Conservation (phyloP, 768 basidiomycete species). For the Naematelia aurantialba region DNA sequence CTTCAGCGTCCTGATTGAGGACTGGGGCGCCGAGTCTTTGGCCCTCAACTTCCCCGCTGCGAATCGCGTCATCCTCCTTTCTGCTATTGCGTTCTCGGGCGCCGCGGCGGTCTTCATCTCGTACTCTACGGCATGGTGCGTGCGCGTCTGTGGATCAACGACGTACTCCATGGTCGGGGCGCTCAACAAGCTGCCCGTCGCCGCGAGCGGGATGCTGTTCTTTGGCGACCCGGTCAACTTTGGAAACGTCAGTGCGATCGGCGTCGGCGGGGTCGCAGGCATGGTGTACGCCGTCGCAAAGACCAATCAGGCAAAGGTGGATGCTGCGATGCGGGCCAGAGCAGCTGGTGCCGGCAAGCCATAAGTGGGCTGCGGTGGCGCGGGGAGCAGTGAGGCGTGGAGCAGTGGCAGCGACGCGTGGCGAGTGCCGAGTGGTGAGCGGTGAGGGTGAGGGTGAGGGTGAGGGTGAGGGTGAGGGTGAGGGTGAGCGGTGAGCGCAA, state of each 20-base stretch:
- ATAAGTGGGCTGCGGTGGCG: too few relatives aligned
- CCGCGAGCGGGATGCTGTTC: conserved; percentile 87
- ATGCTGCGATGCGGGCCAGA: conserved; percentile 53
- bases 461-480: background rate
- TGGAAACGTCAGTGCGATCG: conserved; percentile 82
- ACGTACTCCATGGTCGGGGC: conserved; percentile 65
- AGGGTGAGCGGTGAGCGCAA: too few relatives aligned
- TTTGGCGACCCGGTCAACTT: conserved; percentile 75
- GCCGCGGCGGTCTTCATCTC: conserved; percentile 96
- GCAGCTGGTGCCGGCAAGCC: conserved; percentile 17
- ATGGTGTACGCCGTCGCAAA: conserved; percentile 89
- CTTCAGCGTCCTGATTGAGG: conserved; percentile 77
- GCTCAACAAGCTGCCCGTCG: conserved; percentile 70
- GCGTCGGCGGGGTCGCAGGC: conserved; percentile 85
- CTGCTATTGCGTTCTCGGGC: conserved; percentile 90
- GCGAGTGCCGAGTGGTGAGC: background rate
- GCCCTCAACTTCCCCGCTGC: conserved; percentile 79
- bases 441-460: background rate
- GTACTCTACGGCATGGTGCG: conserved; percentile 97
- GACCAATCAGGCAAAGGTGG: conserved; percentile 82
- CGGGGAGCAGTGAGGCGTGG: too few relatives aligned
- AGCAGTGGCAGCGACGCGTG: background rate
- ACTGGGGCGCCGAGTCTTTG: conserved; percentile 81
- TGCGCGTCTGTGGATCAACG: conserved; percentile 90
- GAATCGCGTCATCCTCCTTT: conserved; percentile 71